A percentile compares a stretch with the other conserved stretches of the same genome.
Conservation (phyloP, 2,329 filamentous ascomycete species). For the Cercospora zeae-maydis region DNA sequence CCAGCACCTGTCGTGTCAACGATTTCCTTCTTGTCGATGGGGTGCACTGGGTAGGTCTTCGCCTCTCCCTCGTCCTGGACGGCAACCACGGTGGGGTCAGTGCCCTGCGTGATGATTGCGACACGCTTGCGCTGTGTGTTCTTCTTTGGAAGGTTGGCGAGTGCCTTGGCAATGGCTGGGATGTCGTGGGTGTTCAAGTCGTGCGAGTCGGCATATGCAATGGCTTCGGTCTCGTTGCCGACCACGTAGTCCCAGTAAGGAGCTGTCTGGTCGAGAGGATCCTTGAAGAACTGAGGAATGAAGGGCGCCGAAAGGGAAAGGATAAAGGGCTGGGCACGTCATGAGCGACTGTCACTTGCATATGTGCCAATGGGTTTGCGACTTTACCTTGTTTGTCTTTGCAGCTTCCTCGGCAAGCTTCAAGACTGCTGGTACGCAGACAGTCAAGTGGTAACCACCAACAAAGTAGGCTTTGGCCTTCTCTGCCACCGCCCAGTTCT, state of each 20-base stretch:
- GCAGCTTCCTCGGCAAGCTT: conserved; percentile 89
- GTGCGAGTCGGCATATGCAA: conserved; percentile 80
- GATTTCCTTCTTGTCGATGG: conserved; percentile 73
- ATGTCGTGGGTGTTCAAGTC: conserved; percentile 70
- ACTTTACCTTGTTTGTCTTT: conserved; percentile 71
- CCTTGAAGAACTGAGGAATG: conserved; percentile 97
- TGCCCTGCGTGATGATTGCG: conserved; percentile 93
- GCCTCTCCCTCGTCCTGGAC: conserved; percentile 57
- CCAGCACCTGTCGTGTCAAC: conserved; percentile 94
- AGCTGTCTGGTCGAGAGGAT: conserved; percentile 77
- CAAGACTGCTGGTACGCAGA: conserved; percentile 85
- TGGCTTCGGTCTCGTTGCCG: conserved; percentile 94
- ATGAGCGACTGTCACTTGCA: conserved; percentile 18
- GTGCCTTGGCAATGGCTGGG: conserved; percentile 75
- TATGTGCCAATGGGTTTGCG: conserved; percentile 1
- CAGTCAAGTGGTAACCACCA: conserved; percentile 95
- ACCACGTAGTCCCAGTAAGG: conserved; percentile 96
- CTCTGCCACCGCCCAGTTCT: conserved; percentile 90
- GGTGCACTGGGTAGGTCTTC: conserved; percentile 75
- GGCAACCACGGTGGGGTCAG: conserved; percentile 81
- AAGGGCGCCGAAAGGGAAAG: conserved; percentile 93
- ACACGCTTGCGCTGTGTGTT: conserved; percentile 79
- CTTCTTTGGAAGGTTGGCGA: conserved; percentile 88
- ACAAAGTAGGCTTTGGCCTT: conserved; percentile 86
- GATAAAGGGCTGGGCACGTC: conserved; percentile 59